Evolutionary conservation across 2,329 filamentous ascomycete genomes (phyloP), one percentile per base, ranked within the genome.

Genomic region (Macrophomina tecta): DNA sequence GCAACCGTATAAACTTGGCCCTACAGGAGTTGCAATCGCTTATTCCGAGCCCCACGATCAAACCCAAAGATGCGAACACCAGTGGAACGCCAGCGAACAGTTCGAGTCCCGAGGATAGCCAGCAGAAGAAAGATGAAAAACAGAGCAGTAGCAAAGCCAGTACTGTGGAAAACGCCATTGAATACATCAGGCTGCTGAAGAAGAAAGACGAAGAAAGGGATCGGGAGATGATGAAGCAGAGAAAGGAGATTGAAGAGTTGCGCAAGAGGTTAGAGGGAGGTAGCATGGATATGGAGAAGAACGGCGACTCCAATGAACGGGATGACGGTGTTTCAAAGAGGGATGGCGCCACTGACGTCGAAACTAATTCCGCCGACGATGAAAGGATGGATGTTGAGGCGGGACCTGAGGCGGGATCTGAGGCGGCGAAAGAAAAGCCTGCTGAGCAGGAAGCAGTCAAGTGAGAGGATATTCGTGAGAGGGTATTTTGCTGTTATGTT

Each of bases 121-220:
- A 42, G 30, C 34, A 51, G 53, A 81, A 79, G 67, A 73, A 74
- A 67, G 72, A 74, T 8, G 82, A 80, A 11, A 38, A 48, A 28
- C 85, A 88, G 63, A 88, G 91, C 38, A 93, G 90, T 73, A 97
- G 93, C 80, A 99, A 98, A 78, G 95, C 95, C 1, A 97, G 92
- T 72, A 97, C 96, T 0, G 95, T 99, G n/a, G 95, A 99, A 79
- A 90, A 92, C 80, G 95, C 95, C 1, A 98, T 98, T 73, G 90
- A 94, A 67, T 97, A 98, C 76, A 97, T 99, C 81, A 94, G 92
- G 79, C 86, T 89, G 68, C 80, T 99, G 69, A 89, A 96, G 78
- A 82, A 87, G 72, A 91, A 96, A 75, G 82, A 93, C 16, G 86
- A 84, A 2, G 86, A 88, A 40, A 89, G 89, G 28, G 89, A 89